phyloP scores from a whole-genome alignment of 1,284 basidiomycete genomes.

The Ustilago xerochloae region DNA sequence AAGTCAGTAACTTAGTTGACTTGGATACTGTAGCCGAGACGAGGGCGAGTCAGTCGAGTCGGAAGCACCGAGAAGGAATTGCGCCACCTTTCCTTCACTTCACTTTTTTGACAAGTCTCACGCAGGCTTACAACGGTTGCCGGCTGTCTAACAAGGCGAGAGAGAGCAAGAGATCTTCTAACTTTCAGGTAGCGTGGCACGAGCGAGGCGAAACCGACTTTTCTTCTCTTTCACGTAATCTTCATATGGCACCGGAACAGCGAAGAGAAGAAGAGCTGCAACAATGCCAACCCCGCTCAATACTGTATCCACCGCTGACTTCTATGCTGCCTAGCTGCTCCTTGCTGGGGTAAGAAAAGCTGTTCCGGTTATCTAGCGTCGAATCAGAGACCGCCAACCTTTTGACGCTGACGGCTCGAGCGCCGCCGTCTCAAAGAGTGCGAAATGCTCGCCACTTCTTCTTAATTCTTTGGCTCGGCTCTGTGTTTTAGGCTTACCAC shows the following conservation, averaged over 20 bases:
- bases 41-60: not conserved
- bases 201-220: not conserved
- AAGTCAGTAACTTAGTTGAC: too few species aligned
- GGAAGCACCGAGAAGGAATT: conserved; percentile 6
- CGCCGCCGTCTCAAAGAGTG: not conserved
- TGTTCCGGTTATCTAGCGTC: conserved; percentile 7
- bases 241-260: not conserved
- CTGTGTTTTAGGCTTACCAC: not conserved
- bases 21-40: conserved; percentile 13
- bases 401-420: not conserved
- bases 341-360: conserved; percentile 6
- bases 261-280: not conserved
- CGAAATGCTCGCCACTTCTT: not conserved
- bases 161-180: not conserved
- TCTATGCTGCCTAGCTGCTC: not conserved
- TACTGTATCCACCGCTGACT: not conserved
- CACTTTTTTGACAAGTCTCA: conserved; percentile 54
- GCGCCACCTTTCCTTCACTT: conserved; percentile 70
- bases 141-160: not conserved
- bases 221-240: conserved; percentile 5
- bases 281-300: conserved; percentile 8
- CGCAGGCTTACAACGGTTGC: too few species aligned
- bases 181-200: conserved; percentile 6
- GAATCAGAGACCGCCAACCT: conserved; percentile 10
- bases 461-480: not conserved